Conservation (phyloP, 257 asterid species). For the Solanum gandarillasii region DNA sequence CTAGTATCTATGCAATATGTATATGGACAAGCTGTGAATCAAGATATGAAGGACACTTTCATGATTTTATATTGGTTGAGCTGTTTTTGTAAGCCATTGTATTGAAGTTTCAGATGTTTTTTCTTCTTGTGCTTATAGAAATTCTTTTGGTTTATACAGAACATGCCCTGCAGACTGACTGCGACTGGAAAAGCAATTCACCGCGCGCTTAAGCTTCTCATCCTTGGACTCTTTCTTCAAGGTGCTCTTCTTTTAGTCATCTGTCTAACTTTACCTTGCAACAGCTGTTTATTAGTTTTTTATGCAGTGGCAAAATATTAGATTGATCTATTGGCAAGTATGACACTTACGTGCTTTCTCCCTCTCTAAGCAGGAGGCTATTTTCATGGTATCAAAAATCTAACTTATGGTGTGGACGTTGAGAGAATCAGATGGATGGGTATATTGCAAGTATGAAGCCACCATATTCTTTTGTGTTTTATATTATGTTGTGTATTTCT, state of each 20-base stretch:
- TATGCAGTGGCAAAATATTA: neutral
- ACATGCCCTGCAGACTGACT: slow-evolving; percentile 28
- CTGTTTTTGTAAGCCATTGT: neutral
- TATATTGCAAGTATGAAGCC: slow-evolving; percentile 42
- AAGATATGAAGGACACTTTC: neutral
- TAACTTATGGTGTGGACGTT: slow-evolving; percentile 55
- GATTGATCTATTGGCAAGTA: neutral
- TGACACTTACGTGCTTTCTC: neutral
- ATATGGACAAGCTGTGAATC: neutral
- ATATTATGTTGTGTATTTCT: neutral
- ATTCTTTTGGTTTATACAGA: slow-evolving; percentile 16
- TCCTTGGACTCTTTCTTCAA: slow-evolving; percentile 57
- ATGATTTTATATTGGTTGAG: neutral
- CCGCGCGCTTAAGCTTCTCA: slow-evolving; percentile 37
- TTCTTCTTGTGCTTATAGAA: neutral
- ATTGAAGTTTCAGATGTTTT: neutral
- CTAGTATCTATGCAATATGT: neutral
- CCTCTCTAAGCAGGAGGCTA: slow-evolving; percentile 38
- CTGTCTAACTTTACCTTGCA: neutral
- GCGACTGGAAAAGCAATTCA: slow-evolving; percentile 41
- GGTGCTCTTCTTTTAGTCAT: slow-evolving; percentile 23
- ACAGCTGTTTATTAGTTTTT: neutral
- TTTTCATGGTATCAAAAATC: slow-evolving; percentile 41
- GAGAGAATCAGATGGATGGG: slow-evolving; percentile 60
- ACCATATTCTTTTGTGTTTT: neutral